These are phyloP conservation scores for Galeopsis tetrahit DNA, from an alignment of 257 asterid genomes.

Conservation along the genomic window DNA sequence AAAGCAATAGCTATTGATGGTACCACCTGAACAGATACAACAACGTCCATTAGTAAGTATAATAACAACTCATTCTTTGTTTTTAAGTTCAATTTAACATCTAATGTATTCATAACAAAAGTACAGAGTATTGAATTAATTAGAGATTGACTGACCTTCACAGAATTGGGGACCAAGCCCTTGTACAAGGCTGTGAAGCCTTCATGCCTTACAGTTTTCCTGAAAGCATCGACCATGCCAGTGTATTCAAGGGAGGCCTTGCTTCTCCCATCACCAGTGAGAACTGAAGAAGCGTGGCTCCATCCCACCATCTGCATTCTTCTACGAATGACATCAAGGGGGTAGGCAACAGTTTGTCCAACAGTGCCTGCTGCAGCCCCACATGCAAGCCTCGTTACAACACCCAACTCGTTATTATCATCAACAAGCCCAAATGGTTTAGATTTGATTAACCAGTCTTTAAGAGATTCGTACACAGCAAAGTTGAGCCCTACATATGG, in stretches of 20 bases:
- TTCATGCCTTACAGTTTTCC: slow-evolving; percentile 90
- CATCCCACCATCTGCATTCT: slow-evolving; percentile 99
- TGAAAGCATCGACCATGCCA: slow-evolving; percentile 94
- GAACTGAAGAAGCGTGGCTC: slow-evolving; percentile 81
- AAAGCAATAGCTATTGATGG: slow-evolving; percentile 93
- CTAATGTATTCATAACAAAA: background rate
- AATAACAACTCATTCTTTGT: background rate
- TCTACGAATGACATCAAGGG: slow-evolving; percentile 93
- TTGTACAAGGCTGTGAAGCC: slow-evolving; percentile 90
- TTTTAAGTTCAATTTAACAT: background rate
- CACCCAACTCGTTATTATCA: slow-evolving; percentile 71
- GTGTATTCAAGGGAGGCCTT: slow-evolving; percentile 70
- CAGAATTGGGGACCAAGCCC: slow-evolving; percentile 95
- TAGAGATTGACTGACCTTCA: slow-evolving; percentile 77
- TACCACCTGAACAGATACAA: slow-evolving; percentile 59
- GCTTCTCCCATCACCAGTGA: slow-evolving; percentile 81
- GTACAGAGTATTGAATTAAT: background rate
- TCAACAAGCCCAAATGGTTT: slow-evolving; percentile 73
- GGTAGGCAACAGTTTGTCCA: slow-evolving; percentile 98
- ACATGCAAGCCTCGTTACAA: slow-evolving; percentile 86
- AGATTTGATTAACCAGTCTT: slow-evolving; percentile 77
- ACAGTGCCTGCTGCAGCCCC: slow-evolving; percentile 97
- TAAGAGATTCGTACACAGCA: slow-evolving; percentile 92
- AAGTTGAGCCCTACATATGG: slow-evolving; percentile 97
- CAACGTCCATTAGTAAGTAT: slow-evolving; percentile 17